These are phyloP conservation scores for Fraxinus sp. DNA, from an alignment of 305 asterid species.

Conservation along the genomic window DNA sequence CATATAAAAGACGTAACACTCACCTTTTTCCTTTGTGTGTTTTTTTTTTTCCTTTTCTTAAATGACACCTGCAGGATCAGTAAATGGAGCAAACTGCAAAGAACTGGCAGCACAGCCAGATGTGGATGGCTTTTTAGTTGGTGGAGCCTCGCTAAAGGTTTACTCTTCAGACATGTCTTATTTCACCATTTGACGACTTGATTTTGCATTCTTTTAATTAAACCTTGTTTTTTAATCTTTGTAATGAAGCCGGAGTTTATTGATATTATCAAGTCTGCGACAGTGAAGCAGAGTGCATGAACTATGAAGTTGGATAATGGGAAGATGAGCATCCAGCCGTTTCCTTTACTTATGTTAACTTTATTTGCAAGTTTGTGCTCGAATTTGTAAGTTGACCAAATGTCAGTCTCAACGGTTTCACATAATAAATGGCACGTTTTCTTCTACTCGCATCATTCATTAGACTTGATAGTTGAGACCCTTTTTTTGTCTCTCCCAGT, in stretches of 20 bases:
- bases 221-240: not conserved
- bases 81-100: constrained; percentile 45
- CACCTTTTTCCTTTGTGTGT: not conserved
- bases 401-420: not conserved
- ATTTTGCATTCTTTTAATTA: not conserved
- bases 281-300: constrained; percentile 28
- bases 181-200: not conserved
- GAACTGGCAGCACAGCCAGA: constrained; percentile 42
- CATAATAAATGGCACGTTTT: not conserved
- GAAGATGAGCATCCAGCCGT: not conserved
- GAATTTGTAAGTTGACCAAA: not conserved
- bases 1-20: not conserved
- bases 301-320: not conserved
- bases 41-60: not conserved
- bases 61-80: constrained; percentile 35
- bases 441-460: not conserved
- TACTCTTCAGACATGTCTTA: not conserved
- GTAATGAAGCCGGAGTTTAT: constrained; percentile 39
- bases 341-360: not conserved
- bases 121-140: constrained; percentile 46
- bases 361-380: not conserved
- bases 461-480: not conserved
- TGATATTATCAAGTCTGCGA: constrained; percentile 40
- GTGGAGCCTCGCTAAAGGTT: constrained; percentile 50
- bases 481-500: not conserved